Percentiles rank a stretch among this genome's conserved stretches.
Evolutionary conservation across 805 yeast genomes (phyloP).

Genomic region (Sporopachydermia lactativora): DNA sequence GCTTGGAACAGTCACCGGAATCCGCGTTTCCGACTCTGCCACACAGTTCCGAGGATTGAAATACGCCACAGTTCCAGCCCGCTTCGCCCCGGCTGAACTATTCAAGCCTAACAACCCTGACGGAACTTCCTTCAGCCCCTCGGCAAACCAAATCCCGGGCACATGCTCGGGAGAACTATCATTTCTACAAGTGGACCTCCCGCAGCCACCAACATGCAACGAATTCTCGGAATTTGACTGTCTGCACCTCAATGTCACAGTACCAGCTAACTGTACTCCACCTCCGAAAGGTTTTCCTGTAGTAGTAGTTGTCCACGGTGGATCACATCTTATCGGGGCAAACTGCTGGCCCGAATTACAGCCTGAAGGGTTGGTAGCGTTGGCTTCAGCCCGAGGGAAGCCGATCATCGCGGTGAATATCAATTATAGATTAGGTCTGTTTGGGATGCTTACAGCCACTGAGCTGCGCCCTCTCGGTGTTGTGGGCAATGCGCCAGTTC

Average conservation of each 20-base stretch:
- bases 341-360: constrained; percentile 17
- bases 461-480: constrained; percentile 23
- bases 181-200: not conserved
- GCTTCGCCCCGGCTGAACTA: not conserved
- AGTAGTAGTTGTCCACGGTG: constrained; percentile 28
- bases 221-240: constrained; percentile 12
- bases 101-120: not conserved
- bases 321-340: constrained; percentile 25
- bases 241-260: constrained; percentile 24
- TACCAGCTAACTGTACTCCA: constrained; percentile 20
- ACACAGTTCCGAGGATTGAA: not conserved
- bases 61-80: not conserved
- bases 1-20: not conserved
- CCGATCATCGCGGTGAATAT: constrained; percentile 25
- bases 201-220: not conserved
- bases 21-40: not conserved
- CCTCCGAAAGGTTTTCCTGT: constrained; percentile 31
- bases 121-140: not conserved
- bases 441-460: constrained; percentile 24
- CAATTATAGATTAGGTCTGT: constrained; percentile 27
- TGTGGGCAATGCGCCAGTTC: constrained; percentile 26
- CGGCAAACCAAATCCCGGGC: not conserved
- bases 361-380: constrained; percentile 16
- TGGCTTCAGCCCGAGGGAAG: constrained; percentile 12
- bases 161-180: not conserved